Conservation (phyloP, 78 protist genomes). For the Dictyostelium intermedium region DNA sequence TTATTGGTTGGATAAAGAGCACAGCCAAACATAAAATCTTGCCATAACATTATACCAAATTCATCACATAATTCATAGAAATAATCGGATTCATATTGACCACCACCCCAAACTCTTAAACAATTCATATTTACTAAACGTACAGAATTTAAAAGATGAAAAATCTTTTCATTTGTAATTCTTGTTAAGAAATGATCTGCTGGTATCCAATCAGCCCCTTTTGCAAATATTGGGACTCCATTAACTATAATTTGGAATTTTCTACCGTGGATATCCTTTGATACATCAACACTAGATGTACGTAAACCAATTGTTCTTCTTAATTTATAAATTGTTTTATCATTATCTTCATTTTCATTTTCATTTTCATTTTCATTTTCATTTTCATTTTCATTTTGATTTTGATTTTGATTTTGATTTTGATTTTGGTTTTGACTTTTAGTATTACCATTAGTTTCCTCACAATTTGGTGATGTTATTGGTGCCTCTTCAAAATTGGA, state of each 20-base stretch:
- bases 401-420: too few relatives aligned
- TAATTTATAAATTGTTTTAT: background rate
- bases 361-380: too few relatives aligned
- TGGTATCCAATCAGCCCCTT: conserved; percentile 87
- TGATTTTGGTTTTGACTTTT: background rate
- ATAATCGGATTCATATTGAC: conserved; percentile 69
- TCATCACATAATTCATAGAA: conserved; percentile 77
- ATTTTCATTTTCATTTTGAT: background rate
- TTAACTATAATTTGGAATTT: conserved; percentile 63
- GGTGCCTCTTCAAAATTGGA: background rate
- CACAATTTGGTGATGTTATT: background rate
- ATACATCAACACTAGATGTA: conserved; percentile 20
- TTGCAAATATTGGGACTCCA: conserved; percentile 45
- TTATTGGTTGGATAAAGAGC: conserved; percentile 88
- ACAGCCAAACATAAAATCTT: conserved; percentile 93
- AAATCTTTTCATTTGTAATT: background rate
- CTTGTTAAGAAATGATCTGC: conserved; percentile 54
- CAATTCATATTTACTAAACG: conserved; percentile 54
- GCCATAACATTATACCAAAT: conserved; percentile 91
- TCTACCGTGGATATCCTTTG: conserved; percentile 34
- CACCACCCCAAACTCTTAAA: conserved; percentile 85
- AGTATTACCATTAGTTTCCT: background rate
- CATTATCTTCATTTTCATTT: background rate
- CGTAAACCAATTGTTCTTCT: conserved; percentile 29
- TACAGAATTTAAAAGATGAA: background rate